A percentile compares a stretch with the other conserved stretches of the same genome.
phyloP scores from a whole-genome alignment of 179 eudicot species.

The Actinidia arguta region DNA sequence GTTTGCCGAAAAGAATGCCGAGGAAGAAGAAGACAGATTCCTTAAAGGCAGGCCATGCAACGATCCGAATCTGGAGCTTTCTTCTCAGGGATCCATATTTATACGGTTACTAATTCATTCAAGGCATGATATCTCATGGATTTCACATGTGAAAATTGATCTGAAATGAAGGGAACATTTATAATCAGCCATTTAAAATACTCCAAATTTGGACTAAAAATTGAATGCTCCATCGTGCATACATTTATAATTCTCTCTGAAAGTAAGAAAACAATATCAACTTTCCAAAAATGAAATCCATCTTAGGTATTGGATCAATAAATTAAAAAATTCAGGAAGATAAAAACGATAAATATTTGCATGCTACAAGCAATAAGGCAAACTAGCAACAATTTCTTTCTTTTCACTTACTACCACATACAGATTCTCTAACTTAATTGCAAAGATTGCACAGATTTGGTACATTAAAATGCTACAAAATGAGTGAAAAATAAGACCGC shows the following conservation, averaged over 20 bases:
- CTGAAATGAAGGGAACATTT: conserved; percentile 34
- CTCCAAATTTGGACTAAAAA: not conserved
- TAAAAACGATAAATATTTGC: not conserved
- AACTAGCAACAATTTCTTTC: conserved; percentile 20
- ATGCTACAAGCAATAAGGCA: not conserved
- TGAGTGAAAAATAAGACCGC: no score
- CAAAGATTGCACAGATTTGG: not conserved
- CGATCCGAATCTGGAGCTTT: conserved; percentile 73
- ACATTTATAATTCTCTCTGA: not conserved
- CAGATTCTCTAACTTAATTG: not conserved
- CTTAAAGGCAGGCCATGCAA: conserved; percentile 55
- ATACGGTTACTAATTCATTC: conserved; percentile 41
- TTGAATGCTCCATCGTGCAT: not conserved
- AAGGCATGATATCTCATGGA: conserved; percentile 40
- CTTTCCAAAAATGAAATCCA: not conserved
- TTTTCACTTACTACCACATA: not conserved
- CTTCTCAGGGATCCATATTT: conserved; percentile 84
- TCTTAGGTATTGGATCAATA: not conserved
- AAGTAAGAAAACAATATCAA: conserved; percentile 8
- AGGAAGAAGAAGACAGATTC: conserved; percentile 92
- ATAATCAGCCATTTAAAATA: not conserved
- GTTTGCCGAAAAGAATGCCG: conserved; percentile 87
- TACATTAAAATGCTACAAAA: no score
- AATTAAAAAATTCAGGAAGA: not conserved
- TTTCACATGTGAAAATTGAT: conserved; percentile 36